phyloP scores from a whole-genome alignment of 2,329 filamentous ascomycete species.

The Chaetomiaceae sp. region DNA sequence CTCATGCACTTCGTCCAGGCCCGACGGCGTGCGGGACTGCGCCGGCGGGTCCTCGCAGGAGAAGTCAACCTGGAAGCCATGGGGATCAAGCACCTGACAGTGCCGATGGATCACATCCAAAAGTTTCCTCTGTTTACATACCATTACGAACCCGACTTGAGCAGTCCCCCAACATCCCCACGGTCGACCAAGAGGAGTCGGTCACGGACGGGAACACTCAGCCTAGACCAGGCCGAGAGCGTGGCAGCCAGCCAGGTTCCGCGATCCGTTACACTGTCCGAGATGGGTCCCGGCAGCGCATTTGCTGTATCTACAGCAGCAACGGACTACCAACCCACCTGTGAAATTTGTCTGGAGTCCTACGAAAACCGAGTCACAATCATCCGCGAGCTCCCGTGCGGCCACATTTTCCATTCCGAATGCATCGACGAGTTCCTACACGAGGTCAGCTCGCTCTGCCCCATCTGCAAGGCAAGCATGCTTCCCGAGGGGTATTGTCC shows the following conservation, averaged over 20 bases:
- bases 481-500: slow-evolving; percentile 63
- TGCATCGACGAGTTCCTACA: slow-evolving; percentile 84
- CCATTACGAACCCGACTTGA: slow-evolving; percentile 45
- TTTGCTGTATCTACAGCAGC: slow-evolving; percentile 27
- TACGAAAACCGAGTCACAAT: slow-evolving; percentile 63
- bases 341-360: slow-evolving; percentile 83
- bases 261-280: slow-evolving; percentile 12
- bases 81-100: slow-evolving; percentile 74
- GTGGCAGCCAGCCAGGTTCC: slow-evolving; percentile 3
- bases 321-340: slow-evolving; percentile 68
- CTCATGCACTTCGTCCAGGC: slow-evolving; percentile 74
- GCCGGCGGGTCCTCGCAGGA: slow-evolving; percentile 64
- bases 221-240: slow-evolving; percentile 5
- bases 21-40: slow-evolving; percentile 60
- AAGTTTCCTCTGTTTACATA: slow-evolving; percentile 77
- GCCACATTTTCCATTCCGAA: slow-evolving; percentile 87
- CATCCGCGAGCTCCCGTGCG: slow-evolving; percentile 81
- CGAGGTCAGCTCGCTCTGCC: slow-evolving; percentile 77
- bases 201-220: slow-evolving; percentile 7
- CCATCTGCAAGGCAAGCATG: slow-evolving; percentile 80
- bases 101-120: slow-evolving; percentile 65
- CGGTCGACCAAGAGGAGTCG: slow-evolving; percentile 27
- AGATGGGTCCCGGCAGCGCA: slow-evolving; percentile 21
- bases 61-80: slow-evolving; percentile 82
- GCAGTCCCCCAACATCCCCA: slow-evolving; percentile 33